phyloP scores from a whole-genome alignment of 768 basidiomycete species.

The Galerina marginata region DNA sequence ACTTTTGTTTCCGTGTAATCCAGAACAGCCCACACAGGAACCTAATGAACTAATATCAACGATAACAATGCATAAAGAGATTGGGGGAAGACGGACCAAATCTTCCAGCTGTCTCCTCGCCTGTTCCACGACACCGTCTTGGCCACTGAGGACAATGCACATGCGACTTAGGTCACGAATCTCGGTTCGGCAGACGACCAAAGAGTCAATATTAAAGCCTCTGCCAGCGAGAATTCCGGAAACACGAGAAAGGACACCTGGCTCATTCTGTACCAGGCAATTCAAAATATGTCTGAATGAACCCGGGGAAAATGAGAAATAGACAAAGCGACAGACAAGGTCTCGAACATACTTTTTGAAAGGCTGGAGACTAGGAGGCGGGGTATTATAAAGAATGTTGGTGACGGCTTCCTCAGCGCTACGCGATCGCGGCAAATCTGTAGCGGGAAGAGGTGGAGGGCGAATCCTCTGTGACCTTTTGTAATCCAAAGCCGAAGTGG shows the following conservation, averaged over 20 bases:
- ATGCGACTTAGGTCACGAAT: constrained; percentile 96
- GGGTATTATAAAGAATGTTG: constrained; percentile 96
- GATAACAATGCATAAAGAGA: not conserved
- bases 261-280: constrained; percentile 98
- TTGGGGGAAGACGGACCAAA: constrained; percentile 63
- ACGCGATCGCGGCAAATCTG: constrained; percentile 82
- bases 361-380: constrained; percentile 87
- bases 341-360: constrained; percentile 78
- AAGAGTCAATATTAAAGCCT: constrained; percentile 98
- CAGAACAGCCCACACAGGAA: constrained; percentile 98
- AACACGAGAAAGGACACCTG: constrained; percentile 97
- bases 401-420: constrained; percentile 96
- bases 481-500: constrained; percentile 94
- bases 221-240: constrained; percentile 96
- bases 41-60: constrained; percentile 50
- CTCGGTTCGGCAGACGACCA: constrained; percentile 98
- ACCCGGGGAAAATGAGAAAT: constrained; percentile 13
- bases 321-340: not conserved
- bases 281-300: constrained; percentile 86
- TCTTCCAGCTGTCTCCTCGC: constrained; percentile 96
- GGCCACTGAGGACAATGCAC: constrained; percentile 96
- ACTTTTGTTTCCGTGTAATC: constrained; percentile 94
- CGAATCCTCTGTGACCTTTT: constrained; percentile 72
- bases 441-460: constrained; percentile 85
- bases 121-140: constrained; percentile 98